Conservation (phyloP, 345 rosid genomes). For the Bruguiera gymnorhiza region DNA sequence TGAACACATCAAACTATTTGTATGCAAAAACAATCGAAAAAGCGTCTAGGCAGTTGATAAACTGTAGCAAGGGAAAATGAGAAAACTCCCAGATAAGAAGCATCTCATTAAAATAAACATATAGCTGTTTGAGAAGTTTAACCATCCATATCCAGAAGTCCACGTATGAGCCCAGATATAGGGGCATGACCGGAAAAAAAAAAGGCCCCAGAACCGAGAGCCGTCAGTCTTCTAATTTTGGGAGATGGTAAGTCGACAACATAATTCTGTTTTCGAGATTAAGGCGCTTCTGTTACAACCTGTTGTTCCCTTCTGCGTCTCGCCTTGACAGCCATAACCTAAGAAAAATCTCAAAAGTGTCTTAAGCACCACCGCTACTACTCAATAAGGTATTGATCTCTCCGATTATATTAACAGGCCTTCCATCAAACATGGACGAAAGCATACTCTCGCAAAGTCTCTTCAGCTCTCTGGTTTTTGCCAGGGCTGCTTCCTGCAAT, state of each 20-base stretch:
- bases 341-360: constrained; percentile 3
- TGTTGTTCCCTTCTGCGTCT: background rate
- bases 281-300: too few relatives aligned
- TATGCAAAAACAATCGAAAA: too few relatives aligned
- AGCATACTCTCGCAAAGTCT: constrained; percentile 80
- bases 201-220: constrained; percentile 28
- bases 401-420: constrained; percentile 94
- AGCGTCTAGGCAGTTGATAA: too few relatives aligned
- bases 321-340: constrained; percentile 9
- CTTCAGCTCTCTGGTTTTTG: constrained; percentile 82
- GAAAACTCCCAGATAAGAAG: constrained; percentile 21
- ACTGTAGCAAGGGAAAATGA: too few relatives aligned
- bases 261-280: too few relatives aligned
- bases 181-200: constrained; percentile 70
- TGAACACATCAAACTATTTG: too few relatives aligned
- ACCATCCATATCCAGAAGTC: constrained; percentile 57
- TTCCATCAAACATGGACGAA: constrained; percentile 86
- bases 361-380: constrained; percentile 54
- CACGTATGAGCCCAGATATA: constrained; percentile 67
- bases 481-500: constrained; percentile 78
- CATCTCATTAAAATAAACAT: constrained; percentile 64
- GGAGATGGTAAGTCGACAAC: constrained; percentile 29
- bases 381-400: constrained; percentile 84
- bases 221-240: constrained; percentile 45
- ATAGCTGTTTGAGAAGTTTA: constrained; percentile 70